These are phyloP conservation scores for Daldinia sp. DNA, from an alignment of 2,329 filamentous ascomycete genomes.

Conservation along the genomic window DNA sequence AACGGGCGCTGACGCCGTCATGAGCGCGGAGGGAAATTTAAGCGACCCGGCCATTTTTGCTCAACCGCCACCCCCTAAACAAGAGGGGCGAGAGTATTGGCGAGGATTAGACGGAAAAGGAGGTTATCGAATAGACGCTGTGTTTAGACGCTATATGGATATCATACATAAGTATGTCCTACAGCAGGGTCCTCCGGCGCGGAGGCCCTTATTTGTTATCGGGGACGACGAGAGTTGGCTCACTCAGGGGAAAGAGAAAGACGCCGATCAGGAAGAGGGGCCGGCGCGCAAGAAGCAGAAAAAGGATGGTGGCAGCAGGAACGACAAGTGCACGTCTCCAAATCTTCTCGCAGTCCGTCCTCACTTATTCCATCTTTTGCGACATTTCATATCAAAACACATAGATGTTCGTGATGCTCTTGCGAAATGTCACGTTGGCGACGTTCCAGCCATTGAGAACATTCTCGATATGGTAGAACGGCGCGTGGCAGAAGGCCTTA, in stretches of 20 bases:
- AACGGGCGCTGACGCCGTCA: slow-evolving; percentile 90
- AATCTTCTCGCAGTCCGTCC: slow-evolving; percentile 87
- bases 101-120: slow-evolving; percentile 78
- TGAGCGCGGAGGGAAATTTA: slow-evolving; percentile 95
- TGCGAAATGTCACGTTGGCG: slow-evolving; percentile 71
- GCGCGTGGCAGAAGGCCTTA: slow-evolving; percentile 75
- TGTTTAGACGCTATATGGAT: slow-evolving; percentile 87
- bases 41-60: slow-evolving; percentile 91
- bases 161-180: slow-evolving; percentile 85
- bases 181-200: slow-evolving; percentile 67
- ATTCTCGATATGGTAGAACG: slow-evolving; percentile 79
- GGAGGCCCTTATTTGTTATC: slow-evolving; percentile 78
- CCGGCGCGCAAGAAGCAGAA: slow-evolving; percentile 57
- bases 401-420: slow-evolving; percentile 88
- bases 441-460: slow-evolving; percentile 79
- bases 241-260: slow-evolving; percentile 50
- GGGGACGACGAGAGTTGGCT: slow-evolving; percentile 61
- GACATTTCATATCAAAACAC: slow-evolving; percentile 80
- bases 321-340: slow-evolving; percentile 53
- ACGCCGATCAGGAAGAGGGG: slow-evolving; percentile 57
- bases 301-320: slow-evolving; percentile 42
- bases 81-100: slow-evolving; percentile 86
- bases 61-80: slow-evolving; percentile 66
- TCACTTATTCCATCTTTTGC: slow-evolving; percentile 90
- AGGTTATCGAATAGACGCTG: slow-evolving; percentile 88